These are phyloP conservation scores for Gloeostereum incarnatum DNA, from an alignment of 768 basidiomycete species.

Conservation along the genomic window DNA sequence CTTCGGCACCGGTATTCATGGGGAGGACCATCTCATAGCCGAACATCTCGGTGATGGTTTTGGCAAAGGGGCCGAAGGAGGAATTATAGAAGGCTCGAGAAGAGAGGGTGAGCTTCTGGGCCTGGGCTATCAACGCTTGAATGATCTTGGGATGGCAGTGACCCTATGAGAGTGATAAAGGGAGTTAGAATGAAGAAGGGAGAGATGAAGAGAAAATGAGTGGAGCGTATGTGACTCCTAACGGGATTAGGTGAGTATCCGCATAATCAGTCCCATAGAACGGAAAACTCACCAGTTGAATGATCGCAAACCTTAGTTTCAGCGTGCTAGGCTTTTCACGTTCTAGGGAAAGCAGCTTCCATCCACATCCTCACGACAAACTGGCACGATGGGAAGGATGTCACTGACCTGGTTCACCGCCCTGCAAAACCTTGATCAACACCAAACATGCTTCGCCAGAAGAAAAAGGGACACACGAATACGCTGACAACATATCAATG, in stretches of 20 bases:
- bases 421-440: slow-evolving; percentile 23
- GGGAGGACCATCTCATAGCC: slow-evolving; percentile 94
- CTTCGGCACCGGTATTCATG: slow-evolving; percentile 99
- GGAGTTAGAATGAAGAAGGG: too few species aligned
- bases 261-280: too few species aligned
- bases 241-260: too few species aligned
- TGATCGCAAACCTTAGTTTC: too few species aligned
- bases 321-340: too few species aligned
- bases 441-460: background rate
- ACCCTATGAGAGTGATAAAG: slow-evolving; percentile 51
- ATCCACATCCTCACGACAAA: too few species aligned
- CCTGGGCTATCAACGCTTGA: slow-evolving; percentile 71
- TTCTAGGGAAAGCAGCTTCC: too few species aligned
- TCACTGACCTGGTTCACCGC: slow-evolving; percentile 77
- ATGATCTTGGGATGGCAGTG: slow-evolving; percentile 92
- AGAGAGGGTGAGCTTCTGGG: slow-evolving; percentile 84
- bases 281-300: too few species aligned
- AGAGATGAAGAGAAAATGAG: too few species aligned
- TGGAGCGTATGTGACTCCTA: too few species aligned
- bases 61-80: slow-evolving; percentile 83
- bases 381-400: slow-evolving; percentile 4
- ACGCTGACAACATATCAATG: slow-evolving; percentile 97
- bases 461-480: slow-evolving; percentile 56
- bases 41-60: slow-evolving; percentile 75
- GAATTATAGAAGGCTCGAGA: slow-evolving; percentile 96